phyloP scores from a whole-genome alignment of 2,329 filamentous ascomycete genomes.

The Onygenales sp. region DNA sequence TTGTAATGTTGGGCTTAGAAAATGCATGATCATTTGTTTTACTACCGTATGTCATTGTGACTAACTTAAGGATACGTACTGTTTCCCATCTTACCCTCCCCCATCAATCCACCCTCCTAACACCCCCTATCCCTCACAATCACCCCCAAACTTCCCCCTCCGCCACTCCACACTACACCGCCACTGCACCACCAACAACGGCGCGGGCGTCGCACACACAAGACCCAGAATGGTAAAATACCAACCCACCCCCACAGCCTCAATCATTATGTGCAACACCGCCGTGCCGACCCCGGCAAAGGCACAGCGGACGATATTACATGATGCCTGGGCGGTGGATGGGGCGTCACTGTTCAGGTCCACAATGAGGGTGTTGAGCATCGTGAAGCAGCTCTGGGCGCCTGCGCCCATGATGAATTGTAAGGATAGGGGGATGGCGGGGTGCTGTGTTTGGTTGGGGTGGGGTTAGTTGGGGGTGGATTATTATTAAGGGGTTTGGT shows the following conservation, averaged over 20 bases:
- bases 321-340: conserved; percentile 3
- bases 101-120: too few relatives aligned
- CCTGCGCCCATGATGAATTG: conserved; percentile 2
- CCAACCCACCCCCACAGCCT: conserved; percentile 6
- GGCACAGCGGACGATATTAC: conserved; percentile 1
- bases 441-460: conserved; percentile 3
- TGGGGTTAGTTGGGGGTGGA: background rate
- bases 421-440: conserved; percentile 7
- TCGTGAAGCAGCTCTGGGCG: background rate
- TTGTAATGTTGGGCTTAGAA: too few relatives aligned
- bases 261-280: background rate
- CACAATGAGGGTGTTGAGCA: conserved; percentile 1
- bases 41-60: too few relatives aligned
- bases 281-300: background rate
- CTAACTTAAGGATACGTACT: too few relatives aligned
- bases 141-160: background rate
- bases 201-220: background rate
- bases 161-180: background rate
- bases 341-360: conserved; percentile 1
- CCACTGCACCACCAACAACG: background rate
- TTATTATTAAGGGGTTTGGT: too few relatives aligned
- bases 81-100: too few relatives aligned
- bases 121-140: too few relatives aligned
- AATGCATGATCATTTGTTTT: too few relatives aligned
- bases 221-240: conserved; percentile 3